Base-by-base conservation (phyloP, 805 yeast genomes). In the Candida arabinofermentans region DNA sequence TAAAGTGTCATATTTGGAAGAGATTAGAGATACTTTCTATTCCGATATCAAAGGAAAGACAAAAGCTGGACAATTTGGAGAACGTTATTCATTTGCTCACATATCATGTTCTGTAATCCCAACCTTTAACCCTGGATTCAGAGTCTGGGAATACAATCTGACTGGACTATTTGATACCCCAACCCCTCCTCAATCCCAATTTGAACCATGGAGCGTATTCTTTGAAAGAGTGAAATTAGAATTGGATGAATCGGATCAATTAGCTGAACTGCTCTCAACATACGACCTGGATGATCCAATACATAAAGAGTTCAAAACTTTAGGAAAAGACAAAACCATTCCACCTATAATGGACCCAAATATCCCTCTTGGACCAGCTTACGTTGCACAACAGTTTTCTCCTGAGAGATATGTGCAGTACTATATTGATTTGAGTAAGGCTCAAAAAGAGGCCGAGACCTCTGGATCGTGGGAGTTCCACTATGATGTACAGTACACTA, bases 71-170 rank as follows among this genome's bases (percentile, higher is more conserved):
- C 44, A 44, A 0, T 36, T 59, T 36, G 69, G 71, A 26, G 83
- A 82, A 48, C 65, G 89, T 33, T 87, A 85, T 57, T 70, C 88
- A 1, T 67, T 87, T 39, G 80, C 83, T 0, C 84, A 79, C 54
- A 77, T 87, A 13, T 72, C 81, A 2, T 80, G 89, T 1, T 82
- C 90, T 41, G 78, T 87, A 12, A 77, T 88, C 12, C 96, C 96
- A 3, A 87, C 95, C 0, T 88, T 81, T 64, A 86, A 85, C 50
- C 89, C 96, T 5, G 86, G 89, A 5, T 56, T 87, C 46, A 70
- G 96, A 48, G 79, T 87, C 2, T 87, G 95, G 93, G 96, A 87
- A 58, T 87, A 87, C 60, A 87, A 87, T 55, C 74, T 76, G 27
- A 74, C 86, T 0, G 82, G 71, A 1, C 56, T 84, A 35, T 65